phyloP scores from a whole-genome alignment of 768 basidiomycete species.

The Roridomyces roridus region DNA sequence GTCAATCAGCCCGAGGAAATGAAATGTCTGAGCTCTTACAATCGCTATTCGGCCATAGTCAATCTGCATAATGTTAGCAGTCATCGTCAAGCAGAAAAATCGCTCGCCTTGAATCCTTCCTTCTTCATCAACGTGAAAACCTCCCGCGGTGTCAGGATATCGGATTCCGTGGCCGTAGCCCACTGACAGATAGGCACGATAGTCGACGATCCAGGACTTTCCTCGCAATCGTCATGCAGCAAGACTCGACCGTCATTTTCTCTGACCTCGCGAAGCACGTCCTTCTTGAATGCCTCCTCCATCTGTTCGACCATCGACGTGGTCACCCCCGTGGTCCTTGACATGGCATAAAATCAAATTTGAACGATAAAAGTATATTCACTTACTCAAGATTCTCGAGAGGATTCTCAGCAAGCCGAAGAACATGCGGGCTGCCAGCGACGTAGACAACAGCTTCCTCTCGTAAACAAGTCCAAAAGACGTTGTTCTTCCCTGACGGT shows the following conservation, averaged over 20 bases:
- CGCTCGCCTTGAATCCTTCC: conserved; percentile 76
- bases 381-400: conserved; percentile 93
- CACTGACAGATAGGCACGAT: conserved; percentile 96
- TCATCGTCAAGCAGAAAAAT: too few relatives aligned
- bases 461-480: conserved; percentile 95
- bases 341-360: conserved; percentile 2
- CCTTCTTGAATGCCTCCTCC: conserved; percentile 87
- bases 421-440: conserved; percentile 85
- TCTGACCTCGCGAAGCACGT: conserved; percentile 84
- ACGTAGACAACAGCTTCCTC: conserved; percentile 97
- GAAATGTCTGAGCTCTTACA: conserved; percentile 58
- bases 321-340: conserved; percentile 91
- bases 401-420: conserved; percentile 86
- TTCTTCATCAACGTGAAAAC: conserved; percentile 75
- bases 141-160: conserved; percentile 89
- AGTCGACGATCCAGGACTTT: conserved; percentile 85
- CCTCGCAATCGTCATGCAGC: conserved; percentile 95
- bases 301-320: conserved; percentile 90
- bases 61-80: conserved; percentile 51
- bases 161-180: conserved; percentile 83
- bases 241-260: conserved; percentile 78
- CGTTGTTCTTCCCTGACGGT: conserved; percentile 73
- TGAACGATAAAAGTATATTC: not conserved
- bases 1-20: too few relatives aligned
- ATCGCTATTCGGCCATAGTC: conserved; percentile 91